Evolutionary conservation across 2,329 filamentous ascomycete species (phyloP), one percentile per base, ranked within the genome.

Genomic region (Fusarium sp.): DNA sequence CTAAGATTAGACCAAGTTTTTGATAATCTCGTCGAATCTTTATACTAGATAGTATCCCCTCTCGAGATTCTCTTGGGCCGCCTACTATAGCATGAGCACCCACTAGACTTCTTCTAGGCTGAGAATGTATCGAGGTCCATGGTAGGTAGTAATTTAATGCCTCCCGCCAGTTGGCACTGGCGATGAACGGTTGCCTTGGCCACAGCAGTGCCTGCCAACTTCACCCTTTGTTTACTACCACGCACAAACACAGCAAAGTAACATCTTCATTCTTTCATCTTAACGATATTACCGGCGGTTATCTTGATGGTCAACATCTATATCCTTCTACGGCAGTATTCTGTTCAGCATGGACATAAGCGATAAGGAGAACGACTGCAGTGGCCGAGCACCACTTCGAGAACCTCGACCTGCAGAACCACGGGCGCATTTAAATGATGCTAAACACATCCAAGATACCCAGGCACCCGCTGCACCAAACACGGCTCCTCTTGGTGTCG

Each of bases 291-390:
- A 14, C 19, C 8, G 7, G 21, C 8, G 34, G 9, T 13, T 39
- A 24, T 52, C 39, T 54, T 31, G 24, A 52, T 34, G 28, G 28
- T 14, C n/a, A n/a, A 43, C 28, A 14, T 39, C 21, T n/a, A 14
- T 24, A 36, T 26, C 49, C 17, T 10, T 22, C 24, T 21, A 28
- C 49, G 9, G 26, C 15, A 44, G n/a, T 4, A 14, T 9, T 7
- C 6, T n/a, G 36, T 46, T 31, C 39, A 45, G n/a, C 40, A 69
- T 69, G 67, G 46, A 46, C 13, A n/a, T 15, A n/a, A 19, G 24
- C 14, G 22, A 51, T 28, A 36, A 38, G 14, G n/a, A 21, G 46
- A 43, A 42, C 21, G 33, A 43, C 46, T 24, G 24, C 15, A 39
- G 17, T 14, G 19, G 21, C 13, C 42, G 21, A 8, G 33, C 22